These are phyloP conservation scores for Trichosporon ovoides DNA, from an alignment of 1,284 basidiomycete species.

Conservation along the genomic window DNA sequence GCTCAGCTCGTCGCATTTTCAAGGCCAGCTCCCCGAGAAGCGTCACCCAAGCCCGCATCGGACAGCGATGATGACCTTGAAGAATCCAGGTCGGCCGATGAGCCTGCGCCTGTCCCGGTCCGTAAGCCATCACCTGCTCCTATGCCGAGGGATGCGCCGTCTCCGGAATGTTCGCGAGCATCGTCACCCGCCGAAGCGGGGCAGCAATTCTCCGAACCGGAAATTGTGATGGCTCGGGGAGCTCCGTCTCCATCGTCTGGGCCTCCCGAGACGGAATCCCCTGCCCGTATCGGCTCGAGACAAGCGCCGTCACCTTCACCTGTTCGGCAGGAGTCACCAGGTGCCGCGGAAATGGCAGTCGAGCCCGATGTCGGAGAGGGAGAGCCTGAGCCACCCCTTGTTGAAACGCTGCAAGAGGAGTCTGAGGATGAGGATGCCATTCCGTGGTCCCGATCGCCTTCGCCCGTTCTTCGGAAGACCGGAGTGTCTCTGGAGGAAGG, in stretches of 20 bases:
- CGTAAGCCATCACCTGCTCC: neutral
- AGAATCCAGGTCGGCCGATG: neutral
- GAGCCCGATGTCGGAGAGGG: neutral
- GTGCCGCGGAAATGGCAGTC: neutral
- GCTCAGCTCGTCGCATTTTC: constrained; percentile 14
- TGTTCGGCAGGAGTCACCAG: neutral
- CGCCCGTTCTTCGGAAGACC: constrained; percentile 23
- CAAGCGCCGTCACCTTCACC: neutral
- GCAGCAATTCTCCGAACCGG: too few relatives aligned
- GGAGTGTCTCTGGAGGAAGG: neutral
- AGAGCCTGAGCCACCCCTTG: neutral
- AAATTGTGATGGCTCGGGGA: neutral
- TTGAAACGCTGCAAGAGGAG: constrained; percentile 11
- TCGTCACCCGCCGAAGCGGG: too few relatives aligned
- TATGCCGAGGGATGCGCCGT: too few relatives aligned
- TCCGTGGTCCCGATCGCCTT: constrained; percentile 45
- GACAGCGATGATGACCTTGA: constrained; percentile 27
- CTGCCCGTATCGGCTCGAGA: neutral
- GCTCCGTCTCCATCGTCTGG: neutral
- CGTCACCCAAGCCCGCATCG: constrained; percentile 8
- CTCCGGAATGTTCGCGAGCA: too few relatives aligned
- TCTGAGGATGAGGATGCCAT: constrained; percentile 37
- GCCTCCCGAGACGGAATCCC: neutral
- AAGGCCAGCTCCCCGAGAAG: neutral
- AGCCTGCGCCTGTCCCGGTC: neutral